A percentile compares a stretch with the other conserved stretches of the same genome.
Conservation (phyloP, 1,139 yeast genomes). For the Yamadazyma triangularis region DNA sequence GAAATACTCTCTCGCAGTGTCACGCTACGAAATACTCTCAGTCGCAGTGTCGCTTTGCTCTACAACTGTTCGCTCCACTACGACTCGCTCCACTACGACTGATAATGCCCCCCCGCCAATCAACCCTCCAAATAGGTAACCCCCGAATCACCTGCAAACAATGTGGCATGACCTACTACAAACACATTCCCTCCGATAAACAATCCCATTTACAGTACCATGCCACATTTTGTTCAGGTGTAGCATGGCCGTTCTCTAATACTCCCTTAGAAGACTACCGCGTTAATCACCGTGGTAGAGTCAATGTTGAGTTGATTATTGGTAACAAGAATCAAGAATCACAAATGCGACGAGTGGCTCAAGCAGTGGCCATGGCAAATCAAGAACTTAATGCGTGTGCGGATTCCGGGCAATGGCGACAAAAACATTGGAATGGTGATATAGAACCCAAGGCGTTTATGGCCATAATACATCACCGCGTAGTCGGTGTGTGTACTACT, state of each 20-base stretch:
- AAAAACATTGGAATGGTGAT: constrained; percentile 6
- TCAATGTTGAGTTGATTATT: constrained; percentile 11
- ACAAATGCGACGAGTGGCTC: constrained; percentile 21
- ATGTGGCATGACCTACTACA: constrained; percentile 60
- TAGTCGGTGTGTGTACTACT: constrained; percentile 52
- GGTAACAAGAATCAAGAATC: constrained; percentile 14
- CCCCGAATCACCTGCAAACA: constrained; percentile 34
- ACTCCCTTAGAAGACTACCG: not conserved
- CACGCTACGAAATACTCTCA: no score
- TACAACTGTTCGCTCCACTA: constrained; percentile 6
- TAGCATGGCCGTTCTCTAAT: constrained; percentile 29
- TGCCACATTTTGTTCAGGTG: constrained; percentile 42
- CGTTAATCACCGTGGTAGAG: constrained; percentile 18
- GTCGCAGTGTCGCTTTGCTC: constrained; percentile 3
- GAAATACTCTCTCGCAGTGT: no score
- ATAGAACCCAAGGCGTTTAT: constrained; percentile 46
- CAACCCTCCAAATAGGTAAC: no score
- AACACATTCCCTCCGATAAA: constrained; percentile 40
- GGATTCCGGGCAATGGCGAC: constrained; percentile 48
- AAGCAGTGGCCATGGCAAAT: constrained; percentile 48
- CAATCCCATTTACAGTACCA: constrained; percentile 49
- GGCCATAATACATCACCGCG: constrained; percentile 31
- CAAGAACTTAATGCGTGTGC: constrained; percentile 54
- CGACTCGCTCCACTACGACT: no score
- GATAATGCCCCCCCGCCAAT: no score